Base-by-base conservation (phyloP, 1,139 yeast genomes). In the Spencermartinsiella ligniputridi region DNA sequence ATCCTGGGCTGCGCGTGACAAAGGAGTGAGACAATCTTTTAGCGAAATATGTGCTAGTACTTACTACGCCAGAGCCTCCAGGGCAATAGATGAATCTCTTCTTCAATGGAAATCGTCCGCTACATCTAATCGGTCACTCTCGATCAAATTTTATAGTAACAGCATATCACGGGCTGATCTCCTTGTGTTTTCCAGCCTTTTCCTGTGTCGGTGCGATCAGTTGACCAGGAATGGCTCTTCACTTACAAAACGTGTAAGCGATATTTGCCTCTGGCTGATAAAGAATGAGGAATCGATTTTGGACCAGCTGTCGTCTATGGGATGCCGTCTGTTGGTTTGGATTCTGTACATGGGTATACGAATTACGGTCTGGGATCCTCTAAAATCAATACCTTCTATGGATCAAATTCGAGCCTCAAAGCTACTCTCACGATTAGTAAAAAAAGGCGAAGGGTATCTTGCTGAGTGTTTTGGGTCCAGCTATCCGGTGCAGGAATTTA, bases 291-390 rank as follows among this genome's bases (percentile, higher is more conserved):
- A 34, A n/a, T 4, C 20, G 6, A 34, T 34, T 11, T 12, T 34
- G 37, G 19, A 13, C 8, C 21, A 34, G 21, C 19, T 34, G 6
- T 34, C 37, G 8, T 34, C 37, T 13, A 34, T 34, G 37, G 37
- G 37, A 15, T 37, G 40, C 34, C 33, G 40, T 6, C 18, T 37
- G 40, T 25, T 37, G 19, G 16, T 37, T 5, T 37, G 40, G 40
- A 37, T 25, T 9, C 19, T 37, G 25, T 37, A 37, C 13, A 25
- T 37, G 35, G 40, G 36, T 4, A 38, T 38, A n/a, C 6, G 35
- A 18, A 27, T 38, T 13, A 22, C 41, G 12, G n/a, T 38, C 8
- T 38, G 41, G 36, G 33, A 29, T 27, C 41, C 25, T 16, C 17
- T 20, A 11, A 38, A 38, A 29, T 12, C 11, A 12, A 6, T 38